Percentiles rank a stretch among this genome's conserved stretches.
Evolutionary conservation across 495 filamentous ascomycete species (phyloP).

Genomic region (Glarea lozoyensis): DNA sequence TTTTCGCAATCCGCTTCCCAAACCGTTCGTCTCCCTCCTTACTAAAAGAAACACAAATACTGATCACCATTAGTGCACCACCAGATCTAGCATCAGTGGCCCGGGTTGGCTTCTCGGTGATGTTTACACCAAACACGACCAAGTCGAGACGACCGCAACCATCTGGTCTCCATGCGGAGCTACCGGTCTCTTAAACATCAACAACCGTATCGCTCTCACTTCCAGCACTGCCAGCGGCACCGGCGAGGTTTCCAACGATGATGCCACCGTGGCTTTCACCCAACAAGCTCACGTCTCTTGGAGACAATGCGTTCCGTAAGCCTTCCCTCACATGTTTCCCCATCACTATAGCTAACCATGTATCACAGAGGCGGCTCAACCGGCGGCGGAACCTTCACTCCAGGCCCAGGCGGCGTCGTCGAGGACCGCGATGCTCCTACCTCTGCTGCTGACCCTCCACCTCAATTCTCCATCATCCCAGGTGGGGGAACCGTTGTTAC

Average conservation of each 20-base stretch:
- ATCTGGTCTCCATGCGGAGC: slow-evolving; percentile 49
- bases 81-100: slow-evolving; percentile 38
- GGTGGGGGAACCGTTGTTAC: background rate
- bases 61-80: slow-evolving; percentile 30
- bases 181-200: slow-evolving; percentile 48
- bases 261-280: slow-evolving; percentile 46
- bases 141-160: slow-evolving; percentile 39
- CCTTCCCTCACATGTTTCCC: background rate
- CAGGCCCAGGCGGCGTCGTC: slow-evolving; percentile 2
- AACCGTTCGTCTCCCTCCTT: slow-evolving; percentile 22
- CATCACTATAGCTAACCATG: background rate
- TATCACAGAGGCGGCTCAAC: background rate
- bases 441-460: background rate
- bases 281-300: slow-evolving; percentile 46
- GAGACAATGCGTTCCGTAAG: slow-evolving; percentile 32
- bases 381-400: slow-evolving; percentile 5
- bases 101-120: slow-evolving; percentile 29
- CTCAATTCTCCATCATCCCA: background rate
- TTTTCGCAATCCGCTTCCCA: slow-evolving; percentile 40
- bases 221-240: slow-evolving; percentile 31
- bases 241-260: slow-evolving; percentile 44
- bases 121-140: slow-evolving; percentile 50
- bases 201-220: slow-evolving; percentile 47
- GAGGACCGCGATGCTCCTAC: background rate
- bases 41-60: background rate